A percentile compares a stretch with the other conserved stretches of the same genome.
These are phyloP conservation scores for Kuraishia cidri DNA, from an alignment of 805 yeast genomes.

Conservation along the genomic window DNA sequence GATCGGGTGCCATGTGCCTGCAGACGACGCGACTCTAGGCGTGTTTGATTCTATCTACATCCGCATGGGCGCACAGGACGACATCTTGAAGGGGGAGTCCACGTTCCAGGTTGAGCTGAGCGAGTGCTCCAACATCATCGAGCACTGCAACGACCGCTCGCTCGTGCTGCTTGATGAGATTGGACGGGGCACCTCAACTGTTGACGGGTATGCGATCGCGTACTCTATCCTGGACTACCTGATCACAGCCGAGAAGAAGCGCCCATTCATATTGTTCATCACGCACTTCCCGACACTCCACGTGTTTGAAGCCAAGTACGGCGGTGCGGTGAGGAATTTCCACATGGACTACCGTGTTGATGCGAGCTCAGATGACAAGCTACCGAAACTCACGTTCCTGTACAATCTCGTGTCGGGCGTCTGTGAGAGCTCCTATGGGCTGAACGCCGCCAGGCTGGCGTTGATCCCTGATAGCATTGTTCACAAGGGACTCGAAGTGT, in stretches of 20 bases:
- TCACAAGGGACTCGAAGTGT: slow-evolving; percentile 28
- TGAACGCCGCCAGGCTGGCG: slow-evolving; percentile 79
- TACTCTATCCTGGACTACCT: slow-evolving; percentile 60
- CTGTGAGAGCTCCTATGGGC: slow-evolving; percentile 65
- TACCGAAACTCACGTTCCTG: slow-evolving; percentile 35
- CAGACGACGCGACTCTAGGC: slow-evolving; percentile 49
- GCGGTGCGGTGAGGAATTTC: slow-evolving; percentile 39
- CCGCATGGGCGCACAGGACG: slow-evolving; percentile 80
- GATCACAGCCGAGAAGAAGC: slow-evolving; percentile 19
- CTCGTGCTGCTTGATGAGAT: slow-evolving; percentile 66
- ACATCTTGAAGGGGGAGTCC: slow-evolving; percentile 65
- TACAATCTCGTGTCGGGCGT: slow-evolving; percentile 41
- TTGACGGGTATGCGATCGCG: slow-evolving; percentile 80
- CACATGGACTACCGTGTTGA: slow-evolving; percentile 54
- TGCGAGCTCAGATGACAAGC: slow-evolving; percentile 15
- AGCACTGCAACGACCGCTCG: slow-evolving; percentile 40
- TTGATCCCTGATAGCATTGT: slow-evolving; percentile 42
- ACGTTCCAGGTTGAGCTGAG: slow-evolving; percentile 76
- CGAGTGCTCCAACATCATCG: slow-evolving; percentile 53
- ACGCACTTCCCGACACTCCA: slow-evolving; percentile 76
- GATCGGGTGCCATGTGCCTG: slow-evolving; percentile 71
- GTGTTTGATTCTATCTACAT: slow-evolving; percentile 45
- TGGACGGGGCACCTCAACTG: slow-evolving; percentile 62
- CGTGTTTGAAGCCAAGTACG: slow-evolving; percentile 32
- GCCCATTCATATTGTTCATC: slow-evolving; percentile 63